phyloP scores from a whole-genome alignment of 164 flowering plant species.

The Buxus sempervirens region DNA sequence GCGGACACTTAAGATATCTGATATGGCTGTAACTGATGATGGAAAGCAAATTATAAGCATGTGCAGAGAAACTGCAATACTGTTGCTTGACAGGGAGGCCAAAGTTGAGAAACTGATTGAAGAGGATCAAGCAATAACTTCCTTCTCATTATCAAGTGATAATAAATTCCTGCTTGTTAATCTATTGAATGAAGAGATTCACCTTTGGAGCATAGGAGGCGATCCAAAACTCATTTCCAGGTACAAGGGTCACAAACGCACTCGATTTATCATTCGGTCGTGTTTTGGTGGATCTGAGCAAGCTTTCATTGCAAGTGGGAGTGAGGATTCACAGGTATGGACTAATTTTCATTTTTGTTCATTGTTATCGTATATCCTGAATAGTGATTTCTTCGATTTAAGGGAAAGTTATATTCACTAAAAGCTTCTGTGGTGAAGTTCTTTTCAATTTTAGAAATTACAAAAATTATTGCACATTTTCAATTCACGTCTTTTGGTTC shows the following conservation, averaged over 20 bases:
- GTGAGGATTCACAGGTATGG: constrained; percentile 87
- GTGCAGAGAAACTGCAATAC: constrained; percentile 46
- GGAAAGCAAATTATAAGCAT: constrained; percentile 67
- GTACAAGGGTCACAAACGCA: constrained; percentile 72
- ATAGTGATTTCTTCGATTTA: too few relatives aligned
- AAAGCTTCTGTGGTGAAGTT: too few relatives aligned
- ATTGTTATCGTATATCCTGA: not conserved
- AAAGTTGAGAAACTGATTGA: constrained; percentile 51
- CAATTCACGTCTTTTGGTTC: too few relatives aligned
- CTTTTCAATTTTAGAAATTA: too few relatives aligned
- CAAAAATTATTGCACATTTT: too few relatives aligned
- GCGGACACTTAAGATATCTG: constrained; percentile 59
- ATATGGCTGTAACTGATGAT: constrained; percentile 65
- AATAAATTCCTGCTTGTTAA: constrained; percentile 56
- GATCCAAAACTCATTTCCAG: constrained; percentile 42
- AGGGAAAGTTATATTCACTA: too few relatives aligned
- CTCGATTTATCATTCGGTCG: constrained; percentile 65
- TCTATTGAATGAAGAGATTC: constrained; percentile 72
- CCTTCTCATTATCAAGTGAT: constrained; percentile 66
- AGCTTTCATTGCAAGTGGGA: constrained; percentile 84
- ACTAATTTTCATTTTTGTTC: not conserved
- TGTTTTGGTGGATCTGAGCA: constrained; percentile 81
- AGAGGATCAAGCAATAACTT: constrained; percentile 56
- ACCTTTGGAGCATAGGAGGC: constrained; percentile 68
- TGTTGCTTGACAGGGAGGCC: constrained; percentile 51